Base-by-base conservation (phyloP, 768 basidiomycete species). In the Panaeolus cyanescens region DNA sequence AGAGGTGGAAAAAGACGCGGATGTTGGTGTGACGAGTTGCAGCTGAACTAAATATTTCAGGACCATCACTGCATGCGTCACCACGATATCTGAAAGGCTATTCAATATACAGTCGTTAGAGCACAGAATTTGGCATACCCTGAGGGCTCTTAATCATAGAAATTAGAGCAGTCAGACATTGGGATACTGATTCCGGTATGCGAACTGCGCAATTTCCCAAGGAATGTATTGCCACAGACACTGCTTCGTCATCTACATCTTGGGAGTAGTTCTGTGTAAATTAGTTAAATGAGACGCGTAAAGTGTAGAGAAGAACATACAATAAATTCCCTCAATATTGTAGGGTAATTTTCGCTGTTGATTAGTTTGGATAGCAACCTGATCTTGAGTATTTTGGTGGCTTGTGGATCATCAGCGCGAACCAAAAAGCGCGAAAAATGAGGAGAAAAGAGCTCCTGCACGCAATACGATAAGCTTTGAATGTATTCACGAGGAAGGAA, bases 1-100 rank as follows among this genome's bases (percentile, higher is more conserved):
- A 17, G 72, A 60, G 15, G 64, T 65, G 2, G 66, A 59, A n/a
- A 67, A 59, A 9, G 65, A 62, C 5, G 70, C 61, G n/a, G 72
- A 58, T 8, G 77, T 65, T 30, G 75, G 55, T 30, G 74, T 63
- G 15, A 75, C 74, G 25, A 89, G 78, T 60, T 88, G 88, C 31
- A 80, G 78, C 64, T 96, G 92, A 17, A 96, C 87, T 25, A 97
- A 85, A 20, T 86, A 80, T 73, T 96, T 95, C 54, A 97, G 83
- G 8, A 94, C 92, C 53, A 95, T 75, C 34, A 98, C 91, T 1
- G 94, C 90, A 61, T 83, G 88, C 65, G 86, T 89, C 33, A 95
- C 90, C 12, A 93, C 84, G 2, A 80, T 74, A 68, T 94, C 95
- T 96, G 53, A 22, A 12, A 19, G 45, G 30, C 22, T 8, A 3